Evolutionary conservation across 352 stramenopile species (phyloP).

Genomic region (Thraustotheca clavata): DNA sequence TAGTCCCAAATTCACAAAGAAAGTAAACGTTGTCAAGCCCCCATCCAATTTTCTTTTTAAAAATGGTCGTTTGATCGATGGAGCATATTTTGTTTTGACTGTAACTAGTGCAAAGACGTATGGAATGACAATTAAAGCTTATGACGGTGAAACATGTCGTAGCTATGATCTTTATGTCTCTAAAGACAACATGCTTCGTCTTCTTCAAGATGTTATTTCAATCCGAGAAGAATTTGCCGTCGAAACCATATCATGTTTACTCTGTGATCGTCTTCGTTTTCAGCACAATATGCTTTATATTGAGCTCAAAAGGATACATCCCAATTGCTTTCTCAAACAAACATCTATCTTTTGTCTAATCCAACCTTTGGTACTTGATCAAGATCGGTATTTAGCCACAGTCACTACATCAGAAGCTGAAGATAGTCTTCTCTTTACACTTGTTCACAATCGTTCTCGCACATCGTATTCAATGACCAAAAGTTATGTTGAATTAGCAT

Average conservation of each 20-base stretch:
- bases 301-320: not conserved
- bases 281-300: not conserved
- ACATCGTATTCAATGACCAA: not conserved
- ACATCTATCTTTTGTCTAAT: not conserved
- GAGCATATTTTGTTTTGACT: constrained; percentile 6
- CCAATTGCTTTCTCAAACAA: not conserved
- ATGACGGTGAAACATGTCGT: not conserved
- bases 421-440: not conserved
- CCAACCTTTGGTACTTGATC: not conserved
- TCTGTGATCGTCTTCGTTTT: constrained; percentile 11
- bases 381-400: not conserved
- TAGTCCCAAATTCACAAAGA: too few relatives aligned
- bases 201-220: constrained; percentile 1
- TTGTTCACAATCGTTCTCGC: not conserved
- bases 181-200: constrained; percentile 11
- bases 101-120: not conserved
- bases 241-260: constrained; percentile 4
- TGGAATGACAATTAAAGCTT: not conserved
- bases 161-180: constrained; percentile 6
- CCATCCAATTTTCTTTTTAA: constrained; percentile 4
- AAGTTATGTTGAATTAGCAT: not conserved
- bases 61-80: constrained; percentile 7
- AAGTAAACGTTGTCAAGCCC: too few relatives aligned
- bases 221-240: constrained; percentile 14
- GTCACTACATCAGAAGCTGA: not conserved